A percentile compares a stretch with the other conserved stretches of the same genome.
These are phyloP conservation scores for Pythium dissotocum DNA, from an alignment of 352 stramenopile genomes.

Conservation along the genomic window DNA sequence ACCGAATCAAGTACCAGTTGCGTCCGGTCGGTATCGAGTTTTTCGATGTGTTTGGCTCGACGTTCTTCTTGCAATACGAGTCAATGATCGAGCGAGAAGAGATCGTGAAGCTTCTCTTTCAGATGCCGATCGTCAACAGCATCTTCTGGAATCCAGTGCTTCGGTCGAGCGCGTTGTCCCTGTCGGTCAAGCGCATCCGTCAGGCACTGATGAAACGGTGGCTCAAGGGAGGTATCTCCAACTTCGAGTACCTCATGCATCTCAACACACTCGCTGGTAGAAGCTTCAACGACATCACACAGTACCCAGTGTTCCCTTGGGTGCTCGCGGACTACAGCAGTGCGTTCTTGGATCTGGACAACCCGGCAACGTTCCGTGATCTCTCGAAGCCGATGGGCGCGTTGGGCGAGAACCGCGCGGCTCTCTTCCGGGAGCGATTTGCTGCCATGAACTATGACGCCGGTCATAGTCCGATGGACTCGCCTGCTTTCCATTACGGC, in stretches of 20 bases:
- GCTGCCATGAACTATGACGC: constrained; percentile 60
- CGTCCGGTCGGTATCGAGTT: constrained; percentile 76
- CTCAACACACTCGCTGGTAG: constrained; percentile 95
- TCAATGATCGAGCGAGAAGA: constrained; percentile 53
- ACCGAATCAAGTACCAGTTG: constrained; percentile 79
- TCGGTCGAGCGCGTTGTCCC: constrained; percentile 53
- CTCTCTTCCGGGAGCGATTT: constrained; percentile 88
- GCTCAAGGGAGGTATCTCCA: constrained; percentile 66
- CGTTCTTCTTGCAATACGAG: constrained; percentile 78
- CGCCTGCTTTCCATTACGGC: constrained; percentile 95
- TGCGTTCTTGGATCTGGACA: constrained; percentile 83
- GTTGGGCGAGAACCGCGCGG: constrained; percentile 77
- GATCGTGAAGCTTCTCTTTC: constrained; percentile 66
- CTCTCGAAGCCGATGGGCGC: constrained; percentile 94
- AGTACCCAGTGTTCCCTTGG: constrained; percentile 98
- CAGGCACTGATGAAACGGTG: constrained; percentile 73
- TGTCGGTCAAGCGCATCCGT: constrained; percentile 71
- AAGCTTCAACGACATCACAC: constrained; percentile 98
- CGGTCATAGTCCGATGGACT: constrained; percentile 41
- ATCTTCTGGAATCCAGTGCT: constrained; percentile 79
- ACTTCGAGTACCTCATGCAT: constrained; percentile 97
- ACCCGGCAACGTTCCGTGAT: constrained; percentile 86
- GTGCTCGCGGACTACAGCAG: constrained; percentile 91
- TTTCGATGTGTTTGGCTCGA: constrained; percentile 66
- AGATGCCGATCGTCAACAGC: constrained; percentile 82